Percentiles rank a stretch among this genome's conserved stretches.
phyloP scores from a whole-genome alignment of 2,329 filamentous ascomycete species.

The Fusarium nygamai region DNA sequence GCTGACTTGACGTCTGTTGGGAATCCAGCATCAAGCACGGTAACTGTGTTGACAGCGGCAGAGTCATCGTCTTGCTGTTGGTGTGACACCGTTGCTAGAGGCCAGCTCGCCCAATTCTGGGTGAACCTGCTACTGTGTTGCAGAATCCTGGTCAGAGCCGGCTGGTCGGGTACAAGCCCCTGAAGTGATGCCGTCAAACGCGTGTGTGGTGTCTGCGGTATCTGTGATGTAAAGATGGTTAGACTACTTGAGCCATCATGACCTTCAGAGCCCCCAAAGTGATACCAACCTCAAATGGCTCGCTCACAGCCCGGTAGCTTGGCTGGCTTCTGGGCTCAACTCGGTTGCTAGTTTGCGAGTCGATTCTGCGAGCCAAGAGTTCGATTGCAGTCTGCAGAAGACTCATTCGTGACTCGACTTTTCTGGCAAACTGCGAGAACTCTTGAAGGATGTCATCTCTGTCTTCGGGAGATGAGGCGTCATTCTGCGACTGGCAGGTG shows the following conservation, averaged over 20 bases:
- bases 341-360: neutral
- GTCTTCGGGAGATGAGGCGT: neutral
- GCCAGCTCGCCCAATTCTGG: slow-evolving; percentile 32
- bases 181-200: neutral
- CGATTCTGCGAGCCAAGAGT: neutral
- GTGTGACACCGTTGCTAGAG: neutral
- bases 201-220: neutral
- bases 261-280: neutral
- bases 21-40: neutral
- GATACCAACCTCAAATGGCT: neutral
- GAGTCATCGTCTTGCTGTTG: neutral
- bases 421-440: neutral
- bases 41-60: neutral
- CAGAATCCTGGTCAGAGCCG: slow-evolving; percentile 7
- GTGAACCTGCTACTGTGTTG: slow-evolving; percentile 18
- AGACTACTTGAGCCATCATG: neutral
- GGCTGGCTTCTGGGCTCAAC: neutral
- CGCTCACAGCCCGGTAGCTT: neutral
- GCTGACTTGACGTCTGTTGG: neutral
- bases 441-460: slow-evolving; percentile 1
- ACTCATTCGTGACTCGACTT: slow-evolving; percentile 15
- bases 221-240: neutral
- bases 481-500: slow-evolving; percentile 56
- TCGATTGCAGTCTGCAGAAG: slow-evolving; percentile 11
- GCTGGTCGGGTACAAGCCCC: neutral